Evolutionary conservation across 345 rosid genomes (phyloP).

Genomic region (Cochlearia excelsa): DNA sequence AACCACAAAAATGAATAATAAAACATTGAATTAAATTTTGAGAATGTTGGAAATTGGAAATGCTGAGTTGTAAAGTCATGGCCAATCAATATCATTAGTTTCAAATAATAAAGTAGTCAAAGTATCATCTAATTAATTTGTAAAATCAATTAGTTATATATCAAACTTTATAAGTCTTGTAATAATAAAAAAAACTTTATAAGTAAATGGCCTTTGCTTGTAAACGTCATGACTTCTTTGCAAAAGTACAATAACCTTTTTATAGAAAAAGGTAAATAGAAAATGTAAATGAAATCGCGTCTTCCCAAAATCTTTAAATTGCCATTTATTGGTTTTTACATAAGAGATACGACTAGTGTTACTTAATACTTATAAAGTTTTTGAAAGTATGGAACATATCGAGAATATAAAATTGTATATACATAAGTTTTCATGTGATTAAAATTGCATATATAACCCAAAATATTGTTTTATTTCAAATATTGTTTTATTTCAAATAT

Average conservation of each 20-base stretch:
- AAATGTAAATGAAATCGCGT: conserved; percentile 7
- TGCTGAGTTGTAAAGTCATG: conserved; percentile 39
- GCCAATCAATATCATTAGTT: conserved; percentile 13
- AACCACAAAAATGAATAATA: conserved; percentile 8
- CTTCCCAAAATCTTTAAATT: conserved; percentile 25
- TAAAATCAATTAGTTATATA: conserved; percentile 21
- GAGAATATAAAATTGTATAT: conserved; percentile 16
- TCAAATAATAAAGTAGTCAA: conserved; percentile 33
- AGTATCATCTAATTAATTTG: conserved; percentile 14
- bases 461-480: too few species aligned
- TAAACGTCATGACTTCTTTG: too few species aligned
- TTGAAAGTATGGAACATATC: conserved; percentile 20
- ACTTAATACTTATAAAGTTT: conserved; percentile 24
- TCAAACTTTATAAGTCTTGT: conserved; percentile 5
- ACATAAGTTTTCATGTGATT: conserved; percentile 13
- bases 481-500: too few species aligned
- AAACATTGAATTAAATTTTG: conserved; percentile 7
- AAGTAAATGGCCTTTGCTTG: conserved; percentile 8
- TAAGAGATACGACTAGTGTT: conserved; percentile 17
- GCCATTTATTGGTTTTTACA: conserved; percentile 26
- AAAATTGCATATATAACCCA: not conserved
- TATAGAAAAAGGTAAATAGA: not conserved
- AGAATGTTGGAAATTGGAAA: conserved; percentile 36
- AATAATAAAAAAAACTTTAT: conserved; percentile 9
- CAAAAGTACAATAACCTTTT: not conserved